A percentile compares a stretch with the other conserved stretches of the same genome.
Conservation (phyloP, 352 stramenopile species). For the Globisporangium orthogonon region DNA sequence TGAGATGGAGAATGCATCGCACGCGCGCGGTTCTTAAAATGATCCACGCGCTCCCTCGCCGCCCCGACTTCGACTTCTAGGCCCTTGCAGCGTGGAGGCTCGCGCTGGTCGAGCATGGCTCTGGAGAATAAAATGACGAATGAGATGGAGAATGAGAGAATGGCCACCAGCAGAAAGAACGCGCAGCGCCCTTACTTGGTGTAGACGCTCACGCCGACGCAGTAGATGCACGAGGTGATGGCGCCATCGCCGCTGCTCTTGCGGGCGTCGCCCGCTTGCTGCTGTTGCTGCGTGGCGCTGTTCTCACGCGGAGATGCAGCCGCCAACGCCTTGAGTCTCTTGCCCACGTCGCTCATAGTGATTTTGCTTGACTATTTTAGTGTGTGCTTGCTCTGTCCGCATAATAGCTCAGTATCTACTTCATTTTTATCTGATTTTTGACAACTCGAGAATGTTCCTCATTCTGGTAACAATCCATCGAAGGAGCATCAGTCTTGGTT, state of each 20-base stretch:
- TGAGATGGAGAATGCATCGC: conserved; percentile 1
- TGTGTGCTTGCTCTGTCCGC: no score
- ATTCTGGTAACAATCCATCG: no score
- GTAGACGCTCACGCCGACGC: conserved; percentile 60
- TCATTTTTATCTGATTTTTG: no score
- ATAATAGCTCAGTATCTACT: no score
- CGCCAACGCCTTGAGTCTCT: conserved; percentile 1
- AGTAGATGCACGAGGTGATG: conserved; percentile 36
- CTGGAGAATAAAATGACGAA: neutral
- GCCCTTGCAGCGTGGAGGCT: conserved; percentile 45
- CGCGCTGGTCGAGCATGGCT: conserved; percentile 47
- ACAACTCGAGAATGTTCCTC: no score
- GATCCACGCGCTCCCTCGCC: conserved; percentile 35
- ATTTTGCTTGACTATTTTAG: neutral
- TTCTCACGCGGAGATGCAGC: conserved; percentile 9
- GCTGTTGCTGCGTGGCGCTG: conserved; percentile 1
- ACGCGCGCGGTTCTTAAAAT: conserved; percentile 42
- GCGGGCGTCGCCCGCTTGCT: conserved; percentile 3
- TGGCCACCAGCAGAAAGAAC: neutral
- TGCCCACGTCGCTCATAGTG: conserved; percentile 2
- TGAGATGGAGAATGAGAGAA: neutral
- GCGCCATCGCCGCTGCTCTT: neutral
- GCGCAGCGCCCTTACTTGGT: conserved; percentile 29
- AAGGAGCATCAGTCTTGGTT: no score
- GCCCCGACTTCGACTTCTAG: conserved; percentile 35